These are phyloP conservation scores for Rhynchospora pubera DNA, from an alignment of 176 grass and related monocot genomes.

Conservation along the genomic window DNA sequence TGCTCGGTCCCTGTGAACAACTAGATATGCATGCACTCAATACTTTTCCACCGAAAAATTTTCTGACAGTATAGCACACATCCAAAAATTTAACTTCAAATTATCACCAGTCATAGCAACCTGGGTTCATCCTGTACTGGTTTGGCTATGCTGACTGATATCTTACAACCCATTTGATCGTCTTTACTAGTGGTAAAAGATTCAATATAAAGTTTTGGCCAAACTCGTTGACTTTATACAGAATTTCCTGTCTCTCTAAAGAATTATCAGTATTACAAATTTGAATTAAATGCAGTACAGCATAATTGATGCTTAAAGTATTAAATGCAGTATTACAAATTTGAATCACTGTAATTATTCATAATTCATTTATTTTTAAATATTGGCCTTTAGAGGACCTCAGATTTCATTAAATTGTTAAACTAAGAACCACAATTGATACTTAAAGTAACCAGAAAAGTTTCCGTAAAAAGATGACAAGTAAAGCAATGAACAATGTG, in stretches of 20 bases:
- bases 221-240: not conserved
- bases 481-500: not conserved
- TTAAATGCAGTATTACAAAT: not conserved
- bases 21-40: not conserved
- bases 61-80: not conserved
- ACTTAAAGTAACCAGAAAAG: not conserved
- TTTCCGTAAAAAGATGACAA: not conserved
- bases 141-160: not conserved
- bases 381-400: too few species aligned
- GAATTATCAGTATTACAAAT: not conserved
- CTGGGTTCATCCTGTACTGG: not conserved
- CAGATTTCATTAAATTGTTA: too few species aligned
- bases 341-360: not conserved
- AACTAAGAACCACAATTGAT: not conserved
- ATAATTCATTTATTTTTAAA: not conserved
- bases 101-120: not conserved
- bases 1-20: not conserved
- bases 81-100: not conserved
- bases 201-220: not conserved
- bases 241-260: not conserved
- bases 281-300: not conserved
- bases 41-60: slow-evolving; percentile 17
- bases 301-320: too few species aligned
- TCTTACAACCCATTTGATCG: not conserved
- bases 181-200: not conserved